A percentile compares a stretch with the other conserved stretches of the same genome.
These are phyloP conservation scores for Diaporthe vaccinii DNA, from an alignment of 2,329 filamentous ascomycete genomes.

Conservation along the genomic window DNA sequence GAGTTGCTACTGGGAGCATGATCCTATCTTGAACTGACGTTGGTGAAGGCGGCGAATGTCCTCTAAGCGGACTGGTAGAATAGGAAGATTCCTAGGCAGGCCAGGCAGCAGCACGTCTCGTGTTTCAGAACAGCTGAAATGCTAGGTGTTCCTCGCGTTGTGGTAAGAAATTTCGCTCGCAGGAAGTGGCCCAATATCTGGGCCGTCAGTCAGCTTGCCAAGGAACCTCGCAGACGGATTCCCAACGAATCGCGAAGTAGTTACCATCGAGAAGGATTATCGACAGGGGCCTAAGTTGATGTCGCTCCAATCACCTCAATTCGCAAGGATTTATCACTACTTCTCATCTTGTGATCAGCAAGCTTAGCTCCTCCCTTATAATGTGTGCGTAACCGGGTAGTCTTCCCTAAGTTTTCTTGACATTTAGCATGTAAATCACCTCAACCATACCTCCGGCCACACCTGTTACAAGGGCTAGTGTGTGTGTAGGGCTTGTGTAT, in stretches of 20 bases:
- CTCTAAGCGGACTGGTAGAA: not conserved
- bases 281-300: not conserved
- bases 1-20: not conserved
- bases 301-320: not conserved
- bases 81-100: not conserved
- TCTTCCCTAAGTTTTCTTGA: no score
- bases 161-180: not conserved
- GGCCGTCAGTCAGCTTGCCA: not conserved
- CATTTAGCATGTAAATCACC: no score
- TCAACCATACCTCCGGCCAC: no score
- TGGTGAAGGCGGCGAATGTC: not conserved
- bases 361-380: not conserved
- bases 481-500: no score
- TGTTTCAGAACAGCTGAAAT: not conserved
- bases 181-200: not conserved
- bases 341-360: not conserved
- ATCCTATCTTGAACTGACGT: not conserved
- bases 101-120: not conserved
- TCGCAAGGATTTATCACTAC: not conserved
- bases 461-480: no score
- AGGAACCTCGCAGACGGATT: not conserved
- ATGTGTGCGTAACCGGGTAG: not conserved
- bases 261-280: not conserved
- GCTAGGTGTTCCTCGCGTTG: not conserved
- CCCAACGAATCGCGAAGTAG: no score